Conservation (phyloP, 1,284 basidiomycete genomes). For the Xerocomus minutiporus region DNA sequence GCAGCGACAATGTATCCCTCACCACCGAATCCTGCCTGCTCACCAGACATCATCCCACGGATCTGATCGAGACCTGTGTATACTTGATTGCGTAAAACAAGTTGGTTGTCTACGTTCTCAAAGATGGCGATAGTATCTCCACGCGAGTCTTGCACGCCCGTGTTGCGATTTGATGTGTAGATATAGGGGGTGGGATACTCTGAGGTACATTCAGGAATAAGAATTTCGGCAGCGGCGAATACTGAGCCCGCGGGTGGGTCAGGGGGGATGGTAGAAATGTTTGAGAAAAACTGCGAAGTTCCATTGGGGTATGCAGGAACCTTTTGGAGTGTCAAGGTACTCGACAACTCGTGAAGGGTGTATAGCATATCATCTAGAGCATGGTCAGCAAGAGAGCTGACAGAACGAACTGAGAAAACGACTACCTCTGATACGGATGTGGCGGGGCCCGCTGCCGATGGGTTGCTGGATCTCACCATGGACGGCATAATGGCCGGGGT, state of each 20-base stretch:
- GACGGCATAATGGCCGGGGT: slow-evolving; percentile 37
- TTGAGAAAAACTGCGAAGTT: slow-evolving; percentile 46
- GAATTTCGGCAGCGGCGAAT: slow-evolving; percentile 56
- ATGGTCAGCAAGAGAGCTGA: neutral
- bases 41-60: slow-evolving; percentile 58
- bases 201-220: slow-evolving; percentile 47
- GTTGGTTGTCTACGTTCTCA: slow-evolving; percentile 40
- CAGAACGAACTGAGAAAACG: neutral
- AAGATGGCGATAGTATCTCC: slow-evolving; percentile 66
- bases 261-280: slow-evolving; percentile 52
- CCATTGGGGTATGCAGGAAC: slow-evolving; percentile 50
- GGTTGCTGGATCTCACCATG: slow-evolving; percentile 28
- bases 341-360: slow-evolving; percentile 59
- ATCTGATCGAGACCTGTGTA: slow-evolving; percentile 63
- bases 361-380: slow-evolving; percentile 52
- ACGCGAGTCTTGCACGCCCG: slow-evolving; percentile 41
- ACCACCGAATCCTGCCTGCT: slow-evolving; percentile 37
- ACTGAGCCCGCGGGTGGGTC: slow-evolving; percentile 44
- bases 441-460: slow-evolving; percentile 53
- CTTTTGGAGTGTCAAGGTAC: slow-evolving; percentile 57
- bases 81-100: slow-evolving; percentile 47
- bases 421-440: slow-evolving; percentile 18
- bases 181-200: slow-evolving; percentile 52
- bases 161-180: slow-evolving; percentile 69
- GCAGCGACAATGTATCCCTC: slow-evolving; percentile 55